Conservation (phyloP, 805 yeast species). For the Myxozyma kluyveri region DNA sequence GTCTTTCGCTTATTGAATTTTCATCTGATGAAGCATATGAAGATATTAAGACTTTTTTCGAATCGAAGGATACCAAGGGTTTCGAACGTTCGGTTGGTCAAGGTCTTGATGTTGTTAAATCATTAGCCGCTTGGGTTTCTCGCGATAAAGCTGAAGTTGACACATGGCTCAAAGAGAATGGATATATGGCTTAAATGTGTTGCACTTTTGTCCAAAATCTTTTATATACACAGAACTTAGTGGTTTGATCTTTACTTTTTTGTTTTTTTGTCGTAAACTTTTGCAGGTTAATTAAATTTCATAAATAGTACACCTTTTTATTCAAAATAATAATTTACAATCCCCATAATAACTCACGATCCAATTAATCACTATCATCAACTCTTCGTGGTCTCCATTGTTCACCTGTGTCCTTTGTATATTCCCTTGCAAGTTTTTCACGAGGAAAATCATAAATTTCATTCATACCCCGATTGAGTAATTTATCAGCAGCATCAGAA, state of each 20-base stretch:
- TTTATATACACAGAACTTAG: no score
- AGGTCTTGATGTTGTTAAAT: conserved; percentile 52
- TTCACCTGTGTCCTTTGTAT: conserved; percentile 46
- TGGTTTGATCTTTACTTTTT: no score
- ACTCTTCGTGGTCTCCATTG: conserved; percentile 23
- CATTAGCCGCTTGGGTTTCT: conserved; percentile 50
- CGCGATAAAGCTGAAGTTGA: conserved; percentile 46
- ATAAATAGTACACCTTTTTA: not conserved
- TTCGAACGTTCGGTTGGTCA: conserved; percentile 59
- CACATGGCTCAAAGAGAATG: conserved; percentile 43
- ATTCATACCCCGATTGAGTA: conserved; percentile 44
- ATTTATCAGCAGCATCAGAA: conserved; percentile 50
- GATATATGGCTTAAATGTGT: conserved; percentile 14
- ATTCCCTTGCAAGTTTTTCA: conserved; percentile 54
- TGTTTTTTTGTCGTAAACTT: no score
- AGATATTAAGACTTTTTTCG: conserved; percentile 48
- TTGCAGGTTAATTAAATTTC: not conserved
- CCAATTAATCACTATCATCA: not conserved
- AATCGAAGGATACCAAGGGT: conserved; percentile 49
- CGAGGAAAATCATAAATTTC: conserved; percentile 53
- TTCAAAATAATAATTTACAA: no score
- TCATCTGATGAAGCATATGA: conserved; percentile 40
- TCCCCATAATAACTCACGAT: not conserved
- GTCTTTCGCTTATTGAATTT: conserved; percentile 39
- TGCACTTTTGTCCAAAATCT: not conserved